Conservation (phyloP, 306 rosid genomes). For the Vigna angularis region DNA sequence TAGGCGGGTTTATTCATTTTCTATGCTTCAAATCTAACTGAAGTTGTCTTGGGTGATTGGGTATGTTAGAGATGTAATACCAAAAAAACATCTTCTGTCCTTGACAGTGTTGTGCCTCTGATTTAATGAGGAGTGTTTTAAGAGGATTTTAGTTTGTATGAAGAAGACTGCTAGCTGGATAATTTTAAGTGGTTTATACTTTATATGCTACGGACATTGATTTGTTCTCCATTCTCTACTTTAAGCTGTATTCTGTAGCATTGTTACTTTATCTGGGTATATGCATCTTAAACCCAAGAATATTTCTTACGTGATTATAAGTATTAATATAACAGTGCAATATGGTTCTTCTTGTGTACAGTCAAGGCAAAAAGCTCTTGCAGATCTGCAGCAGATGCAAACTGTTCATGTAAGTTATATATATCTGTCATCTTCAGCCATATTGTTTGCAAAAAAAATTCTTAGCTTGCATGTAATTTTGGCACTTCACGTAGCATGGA, state of each 20-base stretch:
- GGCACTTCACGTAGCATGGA: background rate
- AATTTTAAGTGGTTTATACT: background rate
- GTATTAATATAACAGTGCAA: slow-evolving; percentile 25
- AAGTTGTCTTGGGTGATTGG: no score
- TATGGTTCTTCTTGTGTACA: slow-evolving; percentile 48
- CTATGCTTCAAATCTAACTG: no score
- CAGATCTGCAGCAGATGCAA: slow-evolving; percentile 94
- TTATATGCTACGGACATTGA: slow-evolving; percentile 12
- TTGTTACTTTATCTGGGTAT: slow-evolving; percentile 20
- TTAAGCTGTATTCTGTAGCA: slow-evolving; percentile 1
- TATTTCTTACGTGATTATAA: slow-evolving; percentile 20
- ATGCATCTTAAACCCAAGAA: slow-evolving; percentile 26
- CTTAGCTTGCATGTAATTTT: slow-evolving; percentile 21
- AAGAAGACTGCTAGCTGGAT: background rate
- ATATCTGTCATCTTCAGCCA: background rate
- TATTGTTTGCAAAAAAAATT: background rate
- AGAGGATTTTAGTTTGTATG: no score
- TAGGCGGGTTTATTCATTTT: no score
- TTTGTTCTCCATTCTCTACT: slow-evolving; percentile 27
- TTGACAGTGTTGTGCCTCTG: no score
- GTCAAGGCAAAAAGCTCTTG: slow-evolving; percentile 96
- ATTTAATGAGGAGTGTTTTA: no score
- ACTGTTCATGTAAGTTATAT: slow-evolving; percentile 74
- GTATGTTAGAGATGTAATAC: no score
- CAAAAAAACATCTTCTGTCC: no score